Evolutionary conservation across 1,284 basidiomycete genomes (phyloP), one percentile per base, ranked within the genome.

Genomic region (Flammula alnicola): DNA sequence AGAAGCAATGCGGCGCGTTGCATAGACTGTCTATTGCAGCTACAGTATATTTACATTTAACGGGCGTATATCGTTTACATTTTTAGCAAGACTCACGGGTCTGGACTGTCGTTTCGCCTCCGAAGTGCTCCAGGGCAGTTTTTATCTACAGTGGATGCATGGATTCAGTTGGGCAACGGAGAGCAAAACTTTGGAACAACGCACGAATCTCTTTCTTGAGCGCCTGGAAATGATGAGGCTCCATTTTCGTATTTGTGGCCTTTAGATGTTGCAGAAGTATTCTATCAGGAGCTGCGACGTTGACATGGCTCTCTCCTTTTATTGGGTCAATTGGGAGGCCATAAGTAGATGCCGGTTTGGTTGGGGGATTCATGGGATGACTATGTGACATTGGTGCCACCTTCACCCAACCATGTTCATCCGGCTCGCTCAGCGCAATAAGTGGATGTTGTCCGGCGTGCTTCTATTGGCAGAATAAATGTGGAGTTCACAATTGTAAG

Each of bases 381-480:
- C 20, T 23, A 33, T 33, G 27, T 6, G 29, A 32, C 16, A 44
- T 32, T 4, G 42, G 6, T 3, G 29, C 31, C 6, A 33, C 42
- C 20, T 14, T 31, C 5, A 43, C 27, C 17, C 29, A 43, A 10
- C 42, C 42, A n/a, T 32, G 14, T n/a, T 23, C 10, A 17, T 44
- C 42, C 16, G 42, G 29, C 11, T 19, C 6, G 10, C 29, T 44
- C 5, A 44, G 26, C 9, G 33, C 42, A 30, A 44, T 23, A 3
- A 44, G 3, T 3, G 42, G 42, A n/a, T 44, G 42, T 10, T 30
- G n/a, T n/a, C 42, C 42, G 22, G 33, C 20, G 12, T 26, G 16
- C 25, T 14, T 14, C 29, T 44, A n/a, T n/a, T n/a, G n/a, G n/a
- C n/a, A n/a, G n/a, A n/a, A n/a, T n/a, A n/a, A n/a, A n/a, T n/a